A percentile compares a stretch with the other conserved stretches of the same genome.
Conservation (phyloP, 441 rosid species). For the Raphanus hybrid region DNA sequence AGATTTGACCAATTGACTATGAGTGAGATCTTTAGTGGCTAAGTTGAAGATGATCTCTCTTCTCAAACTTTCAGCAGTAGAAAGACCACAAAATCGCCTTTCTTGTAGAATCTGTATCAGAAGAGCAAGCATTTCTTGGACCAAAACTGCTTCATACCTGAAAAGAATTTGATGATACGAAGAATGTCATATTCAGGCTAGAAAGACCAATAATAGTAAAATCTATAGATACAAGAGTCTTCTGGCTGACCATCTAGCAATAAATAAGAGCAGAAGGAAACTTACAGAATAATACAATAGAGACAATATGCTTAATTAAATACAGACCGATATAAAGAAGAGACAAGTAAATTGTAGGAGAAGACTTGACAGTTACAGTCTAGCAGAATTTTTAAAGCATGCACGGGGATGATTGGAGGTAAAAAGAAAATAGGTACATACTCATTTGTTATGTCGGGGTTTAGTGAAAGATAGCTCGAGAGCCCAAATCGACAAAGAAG, state of each 20-base stretch:
- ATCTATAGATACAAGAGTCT: slow-evolving; percentile 23
- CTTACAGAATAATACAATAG: no score
- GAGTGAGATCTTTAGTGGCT: slow-evolving; percentile 92
- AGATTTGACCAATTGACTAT: slow-evolving; percentile 87
- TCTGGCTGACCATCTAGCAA: slow-evolving; percentile 22
- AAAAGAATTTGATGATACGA: slow-evolving; percentile 31
- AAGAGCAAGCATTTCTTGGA: slow-evolving; percentile 90
- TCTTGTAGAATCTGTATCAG: slow-evolving; percentile 92
- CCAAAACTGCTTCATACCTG: slow-evolving; percentile 77
- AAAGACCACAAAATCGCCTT: slow-evolving; percentile 88
- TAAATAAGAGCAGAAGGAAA: no score
- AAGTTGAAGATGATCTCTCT: slow-evolving; percentile 88
- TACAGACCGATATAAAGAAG: slow-evolving; percentile 12
- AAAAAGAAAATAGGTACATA: slow-evolving; percentile 48
- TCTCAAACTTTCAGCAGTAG: slow-evolving; percentile 79
- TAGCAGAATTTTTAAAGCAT: slow-evolving; percentile 25
- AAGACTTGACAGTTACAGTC: slow-evolving; percentile 26
- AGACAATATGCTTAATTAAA: slow-evolving; percentile 22
- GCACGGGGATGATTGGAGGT: neutral
- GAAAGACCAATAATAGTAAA: slow-evolving; percentile 13
- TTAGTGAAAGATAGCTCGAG: slow-evolving; percentile 65
- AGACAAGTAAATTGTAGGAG: slow-evolving; percentile 18
- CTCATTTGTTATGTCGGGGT: slow-evolving; percentile 64
- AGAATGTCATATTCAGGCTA: slow-evolving; percentile 31
- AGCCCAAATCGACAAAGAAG: slow-evolving; percentile 87